Base-by-base conservation (phyloP, 2,329 filamentous ascomycete species). In the Whalleya microplaca region DNA sequence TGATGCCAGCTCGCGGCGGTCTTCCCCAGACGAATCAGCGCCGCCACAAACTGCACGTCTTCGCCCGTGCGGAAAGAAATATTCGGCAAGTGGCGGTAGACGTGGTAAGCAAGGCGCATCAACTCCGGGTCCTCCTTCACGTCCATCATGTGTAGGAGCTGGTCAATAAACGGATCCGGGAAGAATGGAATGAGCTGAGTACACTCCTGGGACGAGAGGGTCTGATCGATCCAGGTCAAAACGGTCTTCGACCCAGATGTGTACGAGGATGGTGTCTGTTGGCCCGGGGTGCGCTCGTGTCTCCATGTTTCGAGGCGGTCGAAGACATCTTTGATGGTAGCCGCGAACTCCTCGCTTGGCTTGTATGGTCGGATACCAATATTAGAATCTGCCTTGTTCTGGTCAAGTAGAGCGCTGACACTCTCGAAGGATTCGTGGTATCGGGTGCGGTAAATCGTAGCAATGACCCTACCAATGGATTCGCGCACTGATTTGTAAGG, bases 111-210 rank as follows among this genome's bases (percentile, higher is more conserved):
- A 8, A 97, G 83, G 9, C 90, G 89, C 80, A 97, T 96, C 2
- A 99, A 83, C 73, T 99, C 96, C 0, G 92, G 92, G 68, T 99
- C 95, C 73, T 99, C 95, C 73, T 98, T 98, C 72, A 99, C 92
- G 70, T 99, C 95, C 94, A 99, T 99, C 95, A 99, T 99, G 78
- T 99, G 93, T 50, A 99, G 79, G 14, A 99, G 84, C 72, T 97
- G 91, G 67, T 95, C 91, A 72, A 96, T 95, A 69, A 98, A 94
- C 0, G 89, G 82, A 37, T 90, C 84, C 0, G 92, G 90, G 79
- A 99, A 98, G 82, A 97, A 98, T 2, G 88, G 86, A 18, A 96
- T 86, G 14, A 99, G 84, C 70, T 95, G 89, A 0, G 87, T 96
- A 75, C 95, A 99, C 72, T 98, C 95, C 62, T 96, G 90, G 0